Conservation (phyloP, 345 rosid genomes). For the Nephelium lappaceum region DNA sequence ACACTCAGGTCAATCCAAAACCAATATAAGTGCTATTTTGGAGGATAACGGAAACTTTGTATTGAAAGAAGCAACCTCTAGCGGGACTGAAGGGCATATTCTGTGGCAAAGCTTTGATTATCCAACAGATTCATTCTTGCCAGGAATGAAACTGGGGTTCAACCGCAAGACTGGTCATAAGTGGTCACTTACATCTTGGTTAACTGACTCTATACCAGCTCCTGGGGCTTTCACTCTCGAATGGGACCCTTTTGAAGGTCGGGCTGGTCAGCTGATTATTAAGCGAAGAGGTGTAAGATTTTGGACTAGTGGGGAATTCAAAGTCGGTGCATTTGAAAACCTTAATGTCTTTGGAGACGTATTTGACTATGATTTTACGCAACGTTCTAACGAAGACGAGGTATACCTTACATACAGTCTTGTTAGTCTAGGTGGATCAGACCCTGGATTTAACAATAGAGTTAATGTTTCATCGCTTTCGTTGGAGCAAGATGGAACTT, state of each 20-base stretch:
- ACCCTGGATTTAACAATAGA: background rate
- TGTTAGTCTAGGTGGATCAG: background rate
- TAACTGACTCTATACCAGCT: background rate
- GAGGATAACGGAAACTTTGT: conserved; percentile 6
- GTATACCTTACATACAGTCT: background rate
- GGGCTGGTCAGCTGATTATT: background rate
- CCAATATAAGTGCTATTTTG: conserved; percentile 1
- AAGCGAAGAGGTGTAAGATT: background rate
- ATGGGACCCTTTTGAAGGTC: background rate
- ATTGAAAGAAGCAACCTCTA: background rate
- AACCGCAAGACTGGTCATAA: background rate
- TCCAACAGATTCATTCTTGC: background rate
- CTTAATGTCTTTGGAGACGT: background rate
- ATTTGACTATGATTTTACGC: background rate
- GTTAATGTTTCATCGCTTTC: background rate
- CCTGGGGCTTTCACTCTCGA: conserved; percentile 10
- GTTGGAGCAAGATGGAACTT: background rate
- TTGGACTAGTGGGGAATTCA: conserved; percentile 1
- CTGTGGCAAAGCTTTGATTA: conserved; percentile 13
- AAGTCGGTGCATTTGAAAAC: background rate
- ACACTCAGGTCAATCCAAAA: background rate
- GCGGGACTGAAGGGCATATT: background rate
- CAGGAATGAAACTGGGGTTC: background rate
- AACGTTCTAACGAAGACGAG: background rate
- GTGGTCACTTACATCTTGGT: conserved; percentile 2